Evolutionary conservation across 1,139 yeast species (phyloP).

Genomic region (Cylindricascospora bacillispora): DNA sequence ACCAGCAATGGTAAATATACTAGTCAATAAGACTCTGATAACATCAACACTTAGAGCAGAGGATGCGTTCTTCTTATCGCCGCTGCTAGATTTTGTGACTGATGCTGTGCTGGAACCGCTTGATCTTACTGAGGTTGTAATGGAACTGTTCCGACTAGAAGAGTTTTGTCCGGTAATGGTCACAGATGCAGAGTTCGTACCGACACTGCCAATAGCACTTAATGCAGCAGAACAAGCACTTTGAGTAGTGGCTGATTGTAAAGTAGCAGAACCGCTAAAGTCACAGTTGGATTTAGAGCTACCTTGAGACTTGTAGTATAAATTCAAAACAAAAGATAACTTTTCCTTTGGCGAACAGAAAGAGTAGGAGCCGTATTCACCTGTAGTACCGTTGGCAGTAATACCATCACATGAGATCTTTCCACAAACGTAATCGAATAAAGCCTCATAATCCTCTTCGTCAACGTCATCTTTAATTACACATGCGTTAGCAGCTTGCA

Average conservation of each 20-base stretch:
- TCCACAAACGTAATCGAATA: conserved; percentile 47
- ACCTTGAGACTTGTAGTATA: conserved; percentile 45
- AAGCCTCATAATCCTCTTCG: conserved; percentile 39
- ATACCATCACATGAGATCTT: conserved; percentile 42
- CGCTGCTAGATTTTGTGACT: conserved; percentile 21
- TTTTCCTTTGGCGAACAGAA: conserved; percentile 52
- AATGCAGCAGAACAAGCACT: conserved; percentile 41
- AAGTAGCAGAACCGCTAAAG: conserved; percentile 52
- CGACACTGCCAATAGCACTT: conserved; percentile 27
- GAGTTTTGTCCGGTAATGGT: conserved; percentile 24
- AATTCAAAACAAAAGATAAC: conserved; percentile 49
- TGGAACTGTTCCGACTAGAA: conserved; percentile 7
- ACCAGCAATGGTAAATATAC: conserved; percentile 58
- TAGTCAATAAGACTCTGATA: conserved; percentile 65
- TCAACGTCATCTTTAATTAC: conserved; percentile 40
- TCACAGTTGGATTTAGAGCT: conserved; percentile 42
- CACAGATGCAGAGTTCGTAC: conserved; percentile 31
- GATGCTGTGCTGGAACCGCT: conserved; percentile 19
- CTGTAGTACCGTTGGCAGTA: conserved; percentile 44
- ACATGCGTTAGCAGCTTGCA: conserved; percentile 39
- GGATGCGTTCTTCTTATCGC: conserved; percentile 19
- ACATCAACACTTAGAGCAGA: conserved; percentile 35
- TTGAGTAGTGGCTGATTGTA: conserved; percentile 38
- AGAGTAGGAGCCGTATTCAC: conserved; percentile 53
- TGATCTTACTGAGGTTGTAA: conserved; percentile 5